phyloP scores from a whole-genome alignment of 106 monocot species.

The Phalaenopsis aphrodite region DNA sequence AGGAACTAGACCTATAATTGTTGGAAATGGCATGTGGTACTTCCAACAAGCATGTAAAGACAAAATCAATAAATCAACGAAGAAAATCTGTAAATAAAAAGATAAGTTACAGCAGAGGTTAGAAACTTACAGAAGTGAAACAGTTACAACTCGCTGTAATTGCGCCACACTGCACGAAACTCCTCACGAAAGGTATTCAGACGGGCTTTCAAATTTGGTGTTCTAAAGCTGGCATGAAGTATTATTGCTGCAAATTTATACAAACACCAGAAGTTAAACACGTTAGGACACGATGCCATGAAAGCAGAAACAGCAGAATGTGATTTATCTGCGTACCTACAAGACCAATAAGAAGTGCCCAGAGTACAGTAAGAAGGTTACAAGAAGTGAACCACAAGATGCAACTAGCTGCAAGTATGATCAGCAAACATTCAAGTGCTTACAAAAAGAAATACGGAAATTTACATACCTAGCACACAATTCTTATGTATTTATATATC shows the following conservation, averaged over 20 bases:
- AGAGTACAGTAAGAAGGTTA: conserved; percentile 57
- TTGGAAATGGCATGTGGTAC: not conserved
- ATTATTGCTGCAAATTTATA: conserved; percentile 43
- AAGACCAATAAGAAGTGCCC: conserved; percentile 60
- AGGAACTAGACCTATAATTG: not conserved
- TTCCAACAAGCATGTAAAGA: not conserved
- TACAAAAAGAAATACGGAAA: not conserved
- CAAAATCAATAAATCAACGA: not conserved
- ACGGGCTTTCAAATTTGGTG: conserved; percentile 94
- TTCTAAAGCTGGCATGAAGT: conserved; percentile 93
- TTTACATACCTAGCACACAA: no score
- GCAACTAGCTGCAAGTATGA: conserved; percentile 47
- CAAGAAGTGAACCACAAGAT: conserved; percentile 66
- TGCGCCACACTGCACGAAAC: conserved; percentile 98
- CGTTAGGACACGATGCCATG: not conserved
- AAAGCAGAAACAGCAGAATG: not conserved
- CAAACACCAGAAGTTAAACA: conserved; percentile 5
- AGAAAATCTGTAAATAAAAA: not conserved
- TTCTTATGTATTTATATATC: no score
- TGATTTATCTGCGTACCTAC: conserved; percentile 36
- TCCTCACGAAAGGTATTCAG: conserved; percentile 98
- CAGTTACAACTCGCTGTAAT: conserved; percentile 77
- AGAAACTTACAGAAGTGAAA: not conserved
- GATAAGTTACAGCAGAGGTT: not conserved
- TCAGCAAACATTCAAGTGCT: not conserved